Base-by-base conservation (phyloP, 257 asterid genomes). In the Solanum chilense region DNA sequence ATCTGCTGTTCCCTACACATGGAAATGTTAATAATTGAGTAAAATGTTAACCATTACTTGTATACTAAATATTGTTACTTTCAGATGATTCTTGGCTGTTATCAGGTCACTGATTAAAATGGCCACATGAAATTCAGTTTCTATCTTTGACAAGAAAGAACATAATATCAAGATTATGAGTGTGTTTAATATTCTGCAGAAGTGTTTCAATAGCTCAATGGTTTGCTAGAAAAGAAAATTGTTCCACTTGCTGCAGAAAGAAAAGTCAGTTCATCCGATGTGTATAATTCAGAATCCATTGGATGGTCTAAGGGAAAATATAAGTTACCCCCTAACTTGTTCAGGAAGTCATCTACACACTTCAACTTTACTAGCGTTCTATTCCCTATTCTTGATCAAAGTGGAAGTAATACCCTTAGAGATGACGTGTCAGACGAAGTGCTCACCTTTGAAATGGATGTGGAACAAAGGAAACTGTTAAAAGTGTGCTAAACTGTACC, bases 1-100 rank as follows among this genome's bases (percentile, higher is more conserved):
- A 90, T 96, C 99, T 35, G 98, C 93, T 82, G 98, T 95, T 33
- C 99, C 99, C 99, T 95, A 83, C 35, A 86, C 31, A 87, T 69
- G 33, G 25, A 71, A 33, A 71, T 18, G 14, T 75, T 56, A 33
- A 81, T 7, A 86, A 77, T 56, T 45, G 25, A 44, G 64, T 27
- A 27, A 27, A 25, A 27, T 16, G 27, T 18, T 47, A 16, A 58
- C 42, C 31, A 16, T 16, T 15, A 70, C 77, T 70, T 70, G 12
- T 70, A 31, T 95, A 95, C 6, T 75, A 33, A 75, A 75, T 23
- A n/a, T 41, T 21, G 82, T 75, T 6, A 41, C 33, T 23, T 39
- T 75, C 56, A 23, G 82, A 75, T 21, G 33, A 41, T 75, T 75
- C 21, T 75, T 41, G 82, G 52, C 56, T 23, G 56, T 41, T 41